These are phyloP conservation scores for Flammula alnicola DNA, from an alignment of 1,284 basidiomycete species.

Conservation along the genomic window DNA sequence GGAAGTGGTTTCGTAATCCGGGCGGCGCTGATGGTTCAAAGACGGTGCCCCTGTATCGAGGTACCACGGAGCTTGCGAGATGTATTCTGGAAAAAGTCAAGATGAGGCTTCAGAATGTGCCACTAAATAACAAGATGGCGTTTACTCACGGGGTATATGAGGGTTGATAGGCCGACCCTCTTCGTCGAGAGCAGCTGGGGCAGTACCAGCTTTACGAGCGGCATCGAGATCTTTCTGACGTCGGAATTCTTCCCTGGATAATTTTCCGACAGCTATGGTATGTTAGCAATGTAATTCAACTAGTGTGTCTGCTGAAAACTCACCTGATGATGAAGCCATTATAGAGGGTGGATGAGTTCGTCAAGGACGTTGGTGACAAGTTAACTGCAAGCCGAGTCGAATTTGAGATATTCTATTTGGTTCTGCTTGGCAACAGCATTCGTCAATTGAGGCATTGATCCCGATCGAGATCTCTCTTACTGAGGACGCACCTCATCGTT, in stretches of 20 bases:
- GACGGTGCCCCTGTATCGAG: constrained; percentile 91
- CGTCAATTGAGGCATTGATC: too few species aligned
- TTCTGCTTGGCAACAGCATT: constrained; percentile 14
- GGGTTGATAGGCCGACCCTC: constrained; percentile 97
- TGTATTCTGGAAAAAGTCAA: constrained; percentile 66
- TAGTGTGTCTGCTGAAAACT: constrained; percentile 14
- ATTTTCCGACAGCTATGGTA: constrained; percentile 69
- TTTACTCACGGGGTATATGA: constrained; percentile 88
- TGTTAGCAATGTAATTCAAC: constrained; percentile 7
- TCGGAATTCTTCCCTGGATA: constrained; percentile 92
- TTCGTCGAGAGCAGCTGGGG: constrained; percentile 92
- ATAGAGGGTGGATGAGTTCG: constrained; percentile 2
- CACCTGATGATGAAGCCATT: constrained; percentile 55
- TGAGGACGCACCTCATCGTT: too few species aligned
- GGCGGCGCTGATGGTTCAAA: constrained; percentile 90
- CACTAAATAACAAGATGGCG: not conserved
- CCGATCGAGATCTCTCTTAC: too few species aligned
- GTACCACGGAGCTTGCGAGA: constrained; percentile 98
- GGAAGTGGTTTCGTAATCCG: constrained; percentile 66
- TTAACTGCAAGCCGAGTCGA: not conserved
- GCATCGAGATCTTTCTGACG: constrained; percentile 96
- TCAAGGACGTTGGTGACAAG: not conserved
- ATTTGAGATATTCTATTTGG: constrained; percentile 18
- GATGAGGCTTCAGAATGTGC: not conserved
- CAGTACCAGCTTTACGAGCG: constrained; percentile 95